A percentile compares a stretch with the other conserved stretches of the same genome.
phyloP scores from a whole-genome alignment of 805 yeast species.

The Myxozyma melibiosi region DNA sequence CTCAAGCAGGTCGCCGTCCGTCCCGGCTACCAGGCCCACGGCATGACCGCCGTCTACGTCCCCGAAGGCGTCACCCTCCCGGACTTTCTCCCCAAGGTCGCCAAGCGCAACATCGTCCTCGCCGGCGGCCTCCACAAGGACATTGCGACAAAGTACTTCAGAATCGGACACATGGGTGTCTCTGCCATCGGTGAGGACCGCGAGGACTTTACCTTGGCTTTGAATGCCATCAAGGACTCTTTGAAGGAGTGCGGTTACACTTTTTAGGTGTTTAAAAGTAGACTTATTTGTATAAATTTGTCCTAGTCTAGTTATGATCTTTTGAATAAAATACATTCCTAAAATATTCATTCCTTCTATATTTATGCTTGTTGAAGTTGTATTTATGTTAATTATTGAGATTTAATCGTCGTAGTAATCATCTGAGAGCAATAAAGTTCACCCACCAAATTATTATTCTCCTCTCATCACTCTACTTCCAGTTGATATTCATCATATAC shows the following conservation, averaged over 20 bases:
- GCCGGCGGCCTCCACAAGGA: conserved; percentile 91
- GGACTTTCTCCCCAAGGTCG: conserved; percentile 59
- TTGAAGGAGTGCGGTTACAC: conserved; percentile 70
- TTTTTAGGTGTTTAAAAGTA: background rate
- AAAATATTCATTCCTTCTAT: background rate
- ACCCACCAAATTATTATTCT: too few species aligned
- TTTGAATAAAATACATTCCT: background rate
- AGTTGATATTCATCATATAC: too few species aligned
- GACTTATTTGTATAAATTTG: background rate
- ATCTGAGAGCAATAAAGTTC: too few species aligned
- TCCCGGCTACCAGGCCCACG: conserved; percentile 73
- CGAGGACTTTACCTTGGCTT: conserved; percentile 56
- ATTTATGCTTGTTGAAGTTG: background rate
- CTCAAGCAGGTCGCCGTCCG: conserved; percentile 67
- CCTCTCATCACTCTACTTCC: too few species aligned
- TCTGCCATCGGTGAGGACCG: conserved; percentile 61
- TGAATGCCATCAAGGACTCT: conserved; percentile 51
- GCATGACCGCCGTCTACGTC: conserved; percentile 80
- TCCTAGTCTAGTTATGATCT: background rate
- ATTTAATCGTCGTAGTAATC: too few species aligned
- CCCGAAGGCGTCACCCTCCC: conserved; percentile 73
- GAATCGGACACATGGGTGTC: conserved; percentile 96
- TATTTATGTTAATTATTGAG: background rate
- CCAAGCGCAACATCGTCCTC: conserved; percentile 67
- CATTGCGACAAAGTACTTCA: conserved; percentile 77